Evolutionary conservation across 179 eudicot species (phyloP).

Genomic region (Beta corolliflora): DNA sequence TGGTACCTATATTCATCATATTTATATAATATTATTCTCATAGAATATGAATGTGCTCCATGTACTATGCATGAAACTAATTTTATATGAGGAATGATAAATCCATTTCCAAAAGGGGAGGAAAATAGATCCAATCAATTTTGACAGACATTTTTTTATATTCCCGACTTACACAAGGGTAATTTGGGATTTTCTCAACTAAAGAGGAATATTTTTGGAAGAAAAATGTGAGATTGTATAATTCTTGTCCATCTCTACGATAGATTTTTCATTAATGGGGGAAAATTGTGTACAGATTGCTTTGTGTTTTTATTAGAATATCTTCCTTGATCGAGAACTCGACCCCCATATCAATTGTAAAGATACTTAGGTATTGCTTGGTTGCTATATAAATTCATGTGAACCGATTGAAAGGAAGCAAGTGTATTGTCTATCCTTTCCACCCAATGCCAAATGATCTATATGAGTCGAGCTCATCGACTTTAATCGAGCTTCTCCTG

Average conservation of each 20-base stretch:
- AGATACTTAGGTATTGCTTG: not conserved
- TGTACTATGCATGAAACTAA: slow-evolving; percentile 28
- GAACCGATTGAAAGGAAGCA: too few species aligned
- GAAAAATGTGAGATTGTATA: not conserved
- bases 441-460: too few species aligned
- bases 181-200: not conserved
- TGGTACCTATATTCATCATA: slow-evolving; percentile 38
- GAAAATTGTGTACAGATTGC: slow-evolving; percentile 6
- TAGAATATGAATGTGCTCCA: slow-evolving; percentile 40
- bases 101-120: not conserved
- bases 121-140: not conserved
- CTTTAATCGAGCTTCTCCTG: too few species aligned
- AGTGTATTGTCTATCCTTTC: too few species aligned
- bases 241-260: not conserved
- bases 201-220: not conserved
- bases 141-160: not conserved
- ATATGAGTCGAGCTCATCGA: too few species aligned
- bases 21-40: slow-evolving; percentile 25
- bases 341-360: slow-evolving; percentile 33
- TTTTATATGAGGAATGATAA: not conserved
- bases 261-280: not conserved
- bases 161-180: not conserved
- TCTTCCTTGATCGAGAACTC: slow-evolving; percentile 17
- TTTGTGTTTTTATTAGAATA: slow-evolving; percentile 11
- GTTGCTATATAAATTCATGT: too few species aligned